Evolutionary conservation across 495 filamentous ascomycete species (phyloP).

Genomic region (Annulohypoxylon bovei): DNA sequence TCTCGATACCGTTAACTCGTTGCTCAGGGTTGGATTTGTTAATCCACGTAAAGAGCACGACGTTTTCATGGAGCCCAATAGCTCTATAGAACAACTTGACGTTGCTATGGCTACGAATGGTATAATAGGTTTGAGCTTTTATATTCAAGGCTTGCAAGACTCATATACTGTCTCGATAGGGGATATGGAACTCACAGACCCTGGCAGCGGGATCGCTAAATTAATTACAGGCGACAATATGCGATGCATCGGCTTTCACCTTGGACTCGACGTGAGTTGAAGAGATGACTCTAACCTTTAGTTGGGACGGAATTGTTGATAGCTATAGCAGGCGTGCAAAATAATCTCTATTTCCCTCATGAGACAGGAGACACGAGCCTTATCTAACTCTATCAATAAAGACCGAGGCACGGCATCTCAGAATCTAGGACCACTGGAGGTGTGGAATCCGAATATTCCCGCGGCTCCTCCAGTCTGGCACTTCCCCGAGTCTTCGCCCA

Average conservation of each 20-base stretch:
- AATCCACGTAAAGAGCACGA: slow-evolving; percentile 2
- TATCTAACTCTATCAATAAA: not conserved
- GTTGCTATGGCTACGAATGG: slow-evolving; percentile 5
- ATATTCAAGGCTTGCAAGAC: not conserved
- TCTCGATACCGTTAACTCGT: not conserved
- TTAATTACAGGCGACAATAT: not conserved
- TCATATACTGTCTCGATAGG: not conserved
- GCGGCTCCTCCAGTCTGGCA: not conserved
- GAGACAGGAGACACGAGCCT: not conserved
- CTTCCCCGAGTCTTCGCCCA: not conserved
- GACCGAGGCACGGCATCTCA: not conserved
- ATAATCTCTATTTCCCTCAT: slow-evolving; percentile 10
- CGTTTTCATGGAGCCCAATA: not conserved
- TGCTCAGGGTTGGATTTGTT: not conserved
- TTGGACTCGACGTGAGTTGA: slow-evolving; percentile 10
- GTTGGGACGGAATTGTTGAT: not conserved
- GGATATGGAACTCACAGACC: slow-evolving; percentile 7
- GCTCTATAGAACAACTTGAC: not conserved
- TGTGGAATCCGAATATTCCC: slow-evolving; percentile 8
- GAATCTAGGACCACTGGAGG: not conserved
- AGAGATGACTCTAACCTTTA: not conserved
- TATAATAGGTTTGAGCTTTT: not conserved
- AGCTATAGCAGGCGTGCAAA: slow-evolving; percentile 1
- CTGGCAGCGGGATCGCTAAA: not conserved
- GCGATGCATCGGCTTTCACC: slow-evolving; percentile 4